Conservation (phyloP, 179 eudicot species). For the Monotropa hypopitys region DNA sequence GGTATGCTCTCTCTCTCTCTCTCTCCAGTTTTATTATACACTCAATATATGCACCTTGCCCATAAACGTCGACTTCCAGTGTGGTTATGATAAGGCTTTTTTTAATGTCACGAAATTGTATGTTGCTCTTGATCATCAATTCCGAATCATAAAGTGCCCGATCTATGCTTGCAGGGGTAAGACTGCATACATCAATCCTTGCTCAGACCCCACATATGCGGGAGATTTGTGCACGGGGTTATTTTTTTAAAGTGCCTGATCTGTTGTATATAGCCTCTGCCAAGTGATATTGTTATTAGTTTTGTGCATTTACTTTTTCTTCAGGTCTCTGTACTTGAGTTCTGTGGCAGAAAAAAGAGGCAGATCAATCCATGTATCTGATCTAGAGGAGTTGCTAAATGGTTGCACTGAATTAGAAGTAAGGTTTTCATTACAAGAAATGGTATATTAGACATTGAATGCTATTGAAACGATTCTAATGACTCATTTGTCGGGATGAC, state of each 20-base stretch:
- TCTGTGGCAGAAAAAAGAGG: constrained; percentile 92
- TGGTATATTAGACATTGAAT: not conserved
- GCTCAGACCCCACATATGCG: no score
- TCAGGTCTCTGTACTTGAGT: constrained; percentile 85
- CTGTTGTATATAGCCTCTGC: constrained; percentile 6
- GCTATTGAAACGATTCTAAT: not conserved
- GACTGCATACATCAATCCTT: no score
- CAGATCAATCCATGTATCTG: constrained; percentile 56
- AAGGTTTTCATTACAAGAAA: constrained; percentile 26
- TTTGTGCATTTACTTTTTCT: constrained; percentile 16
- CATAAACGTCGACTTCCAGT: not conserved
- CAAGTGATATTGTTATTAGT: constrained; percentile 17
- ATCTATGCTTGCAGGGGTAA: no score
- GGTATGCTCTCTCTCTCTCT: constrained; percentile 24
- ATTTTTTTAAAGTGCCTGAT: no score
- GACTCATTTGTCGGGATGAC: not conserved
- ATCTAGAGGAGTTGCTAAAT: constrained; percentile 79
- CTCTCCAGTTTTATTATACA: not conserved
- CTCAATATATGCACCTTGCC: not conserved
- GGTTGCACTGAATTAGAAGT: constrained; percentile 93
- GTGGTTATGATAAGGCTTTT: not conserved
- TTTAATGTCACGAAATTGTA: not conserved
- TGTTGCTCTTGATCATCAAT: not conserved
- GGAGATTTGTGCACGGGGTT: no score
- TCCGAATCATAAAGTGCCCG: not conserved